Percentiles rank a stretch among this genome's conserved stretches.
These are phyloP conservation scores for Ophiostoma sp. DNA, from an alignment of 2,329 filamentous ascomycete genomes.

Conservation along the genomic window DNA sequence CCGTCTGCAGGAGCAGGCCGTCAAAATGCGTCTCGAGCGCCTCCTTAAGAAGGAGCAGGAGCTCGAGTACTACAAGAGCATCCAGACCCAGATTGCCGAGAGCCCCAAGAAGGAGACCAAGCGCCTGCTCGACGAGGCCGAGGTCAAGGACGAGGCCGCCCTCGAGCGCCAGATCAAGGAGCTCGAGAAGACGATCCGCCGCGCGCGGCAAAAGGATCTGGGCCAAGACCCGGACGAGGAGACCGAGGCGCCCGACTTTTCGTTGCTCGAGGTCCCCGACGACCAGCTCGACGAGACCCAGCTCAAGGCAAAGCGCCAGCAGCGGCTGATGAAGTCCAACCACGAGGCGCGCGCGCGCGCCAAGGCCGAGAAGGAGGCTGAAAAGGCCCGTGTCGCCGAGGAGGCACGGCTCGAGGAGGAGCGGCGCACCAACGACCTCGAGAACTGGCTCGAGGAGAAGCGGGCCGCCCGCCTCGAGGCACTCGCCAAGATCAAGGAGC, in stretches of 20 bases:
- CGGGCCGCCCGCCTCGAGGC: slow-evolving; percentile 68
- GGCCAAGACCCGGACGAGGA: slow-evolving; percentile 67
- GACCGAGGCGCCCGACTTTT: slow-evolving; percentile 78
- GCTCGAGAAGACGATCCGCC: slow-evolving; percentile 84
- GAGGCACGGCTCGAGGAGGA: slow-evolving; percentile 82
- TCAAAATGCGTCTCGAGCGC: slow-evolving; percentile 95
- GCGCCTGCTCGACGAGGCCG: slow-evolving; percentile 81
- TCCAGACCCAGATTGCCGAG: slow-evolving; percentile 70
- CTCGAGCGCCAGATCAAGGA: slow-evolving; percentile 84
- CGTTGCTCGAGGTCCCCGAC: slow-evolving; percentile 83
- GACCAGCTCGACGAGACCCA: slow-evolving; percentile 90
- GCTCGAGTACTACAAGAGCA: slow-evolving; percentile 85
- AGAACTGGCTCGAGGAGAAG: slow-evolving; percentile 83
- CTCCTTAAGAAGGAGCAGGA: slow-evolving; percentile 95
- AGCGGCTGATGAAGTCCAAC: slow-evolving; percentile 90
- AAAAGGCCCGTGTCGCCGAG: slow-evolving; percentile 80
- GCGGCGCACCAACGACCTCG: slow-evolving; percentile 77
- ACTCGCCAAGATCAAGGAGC: slow-evolving; percentile 85
- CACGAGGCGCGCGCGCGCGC: slow-evolving; percentile 90
- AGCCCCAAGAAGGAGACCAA: slow-evolving; percentile 90
- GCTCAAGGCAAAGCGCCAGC: slow-evolving; percentile 88
- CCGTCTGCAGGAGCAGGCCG: slow-evolving; percentile 89
- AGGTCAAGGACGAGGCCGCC: slow-evolving; percentile 86
- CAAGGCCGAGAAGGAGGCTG: slow-evolving; percentile 92
- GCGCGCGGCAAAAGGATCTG: slow-evolving; percentile 89